These are phyloP conservation scores for Nakaseomyces uthaithaninus DNA, from an alignment of 1,139 yeast species.

Conservation along the genomic window DNA sequence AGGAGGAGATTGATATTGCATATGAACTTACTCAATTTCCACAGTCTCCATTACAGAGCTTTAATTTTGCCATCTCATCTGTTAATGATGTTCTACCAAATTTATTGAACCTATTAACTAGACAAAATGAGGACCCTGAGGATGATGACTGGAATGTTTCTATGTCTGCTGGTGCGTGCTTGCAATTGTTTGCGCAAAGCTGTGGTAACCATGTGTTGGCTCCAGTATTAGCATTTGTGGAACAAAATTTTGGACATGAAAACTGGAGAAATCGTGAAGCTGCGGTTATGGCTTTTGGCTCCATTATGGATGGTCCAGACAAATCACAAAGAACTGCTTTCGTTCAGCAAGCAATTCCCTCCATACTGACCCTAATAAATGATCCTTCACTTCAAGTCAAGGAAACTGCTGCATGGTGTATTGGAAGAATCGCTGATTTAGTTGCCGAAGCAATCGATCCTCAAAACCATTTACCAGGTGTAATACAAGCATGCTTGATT, in stretches of 20 bases:
- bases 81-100: slow-evolving; percentile 83
- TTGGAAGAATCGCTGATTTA: slow-evolving; percentile 89
- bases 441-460: slow-evolving; percentile 71
- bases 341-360: slow-evolving; percentile 73
- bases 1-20: slow-evolving; percentile 81
- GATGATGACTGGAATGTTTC: slow-evolving; percentile 98
- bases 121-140: slow-evolving; percentile 81
- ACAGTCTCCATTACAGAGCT: slow-evolving; percentile 38
- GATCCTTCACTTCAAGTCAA: slow-evolving; percentile 79
- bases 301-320: slow-evolving; percentile 92
- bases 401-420: slow-evolving; percentile 97
- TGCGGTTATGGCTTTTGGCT: slow-evolving; percentile 98
- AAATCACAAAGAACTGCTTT: slow-evolving; percentile 56
- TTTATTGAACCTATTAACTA: slow-evolving; percentile 63
- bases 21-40: slow-evolving; percentile 57
- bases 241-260: slow-evolving; percentile 49
- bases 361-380: slow-evolving; percentile 62
- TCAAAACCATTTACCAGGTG: slow-evolving; percentile 53
- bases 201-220: slow-evolving; percentile 80
- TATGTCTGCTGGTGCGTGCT: slow-evolving; percentile 98
- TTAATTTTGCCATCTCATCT: slow-evolving; percentile 79
- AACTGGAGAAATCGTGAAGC: slow-evolving; percentile 93
- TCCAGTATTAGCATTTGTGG: slow-evolving; percentile 79
- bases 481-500: slow-evolving; percentile 60
- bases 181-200: slow-evolving; percentile 86